Percentiles rank a stretch among this genome's conserved stretches.
phyloP scores from a whole-genome alignment of 768 basidiomycete species.

The Auricularia heimuer region DNA sequence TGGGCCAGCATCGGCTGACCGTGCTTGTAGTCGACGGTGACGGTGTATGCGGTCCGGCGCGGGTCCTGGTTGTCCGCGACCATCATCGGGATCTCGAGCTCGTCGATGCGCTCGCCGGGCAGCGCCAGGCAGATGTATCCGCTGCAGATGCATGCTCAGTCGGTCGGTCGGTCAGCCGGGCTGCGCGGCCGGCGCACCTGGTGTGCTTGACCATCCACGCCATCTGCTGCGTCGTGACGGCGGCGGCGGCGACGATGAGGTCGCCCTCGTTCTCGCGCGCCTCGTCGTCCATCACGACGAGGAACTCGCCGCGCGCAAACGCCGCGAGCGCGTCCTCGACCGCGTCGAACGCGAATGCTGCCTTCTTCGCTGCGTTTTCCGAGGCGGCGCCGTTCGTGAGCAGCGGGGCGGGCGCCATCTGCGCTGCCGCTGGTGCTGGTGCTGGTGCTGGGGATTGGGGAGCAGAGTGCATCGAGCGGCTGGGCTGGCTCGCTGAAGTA shows the following conservation, averaged over 20 bases:
- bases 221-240: slow-evolving; percentile 92
- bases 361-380: background rate
- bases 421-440: background rate
- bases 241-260: slow-evolving; percentile 76
- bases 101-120: slow-evolving; percentile 61
- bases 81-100: slow-evolving; percentile 88
- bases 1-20: slow-evolving; percentile 37
- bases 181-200: slow-evolving; percentile 45
- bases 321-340: slow-evolving; percentile 73
- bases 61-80: slow-evolving; percentile 82
- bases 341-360: slow-evolving; percentile 48
- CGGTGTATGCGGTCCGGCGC: slow-evolving; percentile 88
- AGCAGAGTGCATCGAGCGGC: too few relatives aligned
- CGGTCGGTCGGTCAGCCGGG: background rate
- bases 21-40: slow-evolving; percentile 89
- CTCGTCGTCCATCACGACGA: slow-evolving; percentile 98
- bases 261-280: slow-evolving; percentile 95
- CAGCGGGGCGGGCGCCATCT: background rate
- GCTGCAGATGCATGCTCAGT: slow-evolving; percentile 30
- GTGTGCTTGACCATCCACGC: slow-evolving; percentile 98
- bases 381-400: background rate
- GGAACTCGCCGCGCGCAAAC: slow-evolving; percentile 73
- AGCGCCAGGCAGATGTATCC: slow-evolving; percentile 91
- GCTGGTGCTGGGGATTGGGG: too few relatives aligned
- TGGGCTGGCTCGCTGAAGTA: too few relatives aligned